These are phyloP conservation scores for Apiospora phragmitis DNA, from an alignment of 2,329 filamentous ascomycete species.

Conservation along the genomic window DNA sequence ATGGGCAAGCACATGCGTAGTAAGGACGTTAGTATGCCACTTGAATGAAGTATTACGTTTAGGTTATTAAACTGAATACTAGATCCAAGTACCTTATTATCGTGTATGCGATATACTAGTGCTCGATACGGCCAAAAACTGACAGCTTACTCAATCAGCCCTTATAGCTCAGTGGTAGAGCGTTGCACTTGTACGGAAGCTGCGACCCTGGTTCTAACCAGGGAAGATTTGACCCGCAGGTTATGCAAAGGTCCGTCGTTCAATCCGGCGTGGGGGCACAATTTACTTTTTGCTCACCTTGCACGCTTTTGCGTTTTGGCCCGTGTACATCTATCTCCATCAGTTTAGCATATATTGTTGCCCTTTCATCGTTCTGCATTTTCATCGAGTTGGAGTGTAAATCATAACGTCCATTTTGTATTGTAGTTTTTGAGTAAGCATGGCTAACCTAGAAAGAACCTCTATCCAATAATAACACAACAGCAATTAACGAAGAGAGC, in stretches of 20 bases:
- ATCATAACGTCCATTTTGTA: background rate
- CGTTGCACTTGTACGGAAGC: slow-evolving; percentile 33
- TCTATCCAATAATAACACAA: background rate
- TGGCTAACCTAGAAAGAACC: background rate
- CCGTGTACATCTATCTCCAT: too few species aligned
- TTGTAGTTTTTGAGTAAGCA: background rate
- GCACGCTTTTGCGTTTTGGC: too few species aligned
- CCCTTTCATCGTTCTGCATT: too few species aligned
- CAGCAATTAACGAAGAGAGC: background rate
- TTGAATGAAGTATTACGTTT: too few species aligned
- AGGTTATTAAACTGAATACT: too few species aligned
- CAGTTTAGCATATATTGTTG: too few species aligned
- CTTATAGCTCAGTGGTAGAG: slow-evolving; percentile 37
- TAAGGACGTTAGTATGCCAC: too few species aligned
- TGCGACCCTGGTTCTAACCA: background rate
- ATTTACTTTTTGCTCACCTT: slow-evolving; percentile 16
- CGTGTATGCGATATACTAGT: too few species aligned
- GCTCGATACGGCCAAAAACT: too few species aligned
- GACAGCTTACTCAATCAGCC: slow-evolving; percentile 15
- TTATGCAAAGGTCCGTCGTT: slow-evolving; percentile 37
- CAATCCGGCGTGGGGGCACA: slow-evolving; percentile 34
- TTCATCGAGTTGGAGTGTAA: background rate
- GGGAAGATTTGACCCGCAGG: background rate
- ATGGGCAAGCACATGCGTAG: too few species aligned
- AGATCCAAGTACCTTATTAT: too few species aligned